Evolutionary conservation across 106 monocot genomes (phyloP).

Genomic region (Platanthera zijinensis): DNA sequence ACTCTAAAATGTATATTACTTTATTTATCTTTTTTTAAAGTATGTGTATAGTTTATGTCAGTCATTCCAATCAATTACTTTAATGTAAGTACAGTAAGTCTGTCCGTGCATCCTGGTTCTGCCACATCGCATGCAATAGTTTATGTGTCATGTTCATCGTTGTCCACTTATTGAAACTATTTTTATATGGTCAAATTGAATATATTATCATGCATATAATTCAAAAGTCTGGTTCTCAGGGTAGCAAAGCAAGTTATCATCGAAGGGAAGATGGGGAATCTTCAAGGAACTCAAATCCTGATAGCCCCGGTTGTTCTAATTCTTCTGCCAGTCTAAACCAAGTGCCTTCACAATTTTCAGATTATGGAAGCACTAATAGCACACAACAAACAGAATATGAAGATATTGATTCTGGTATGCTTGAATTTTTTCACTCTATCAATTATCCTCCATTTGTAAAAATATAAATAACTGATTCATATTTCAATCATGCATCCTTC

Average conservation of each 20-base stretch:
- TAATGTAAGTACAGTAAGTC: background rate
- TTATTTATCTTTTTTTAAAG: background rate
- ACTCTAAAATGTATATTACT: background rate
- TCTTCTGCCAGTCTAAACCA: constrained; percentile 49
- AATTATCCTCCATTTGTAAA: constrained; percentile 25
- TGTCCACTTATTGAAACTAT: background rate
- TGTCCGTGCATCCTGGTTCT: background rate
- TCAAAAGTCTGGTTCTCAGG: constrained; percentile 21
- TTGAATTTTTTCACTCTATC: constrained; percentile 6
- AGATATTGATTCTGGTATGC: constrained; percentile 69
- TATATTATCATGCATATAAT: background rate
- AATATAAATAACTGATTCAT: constrained; percentile 61
- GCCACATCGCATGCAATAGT: background rate
- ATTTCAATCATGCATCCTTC: constrained; percentile 78
- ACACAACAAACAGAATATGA: constrained; percentile 60
- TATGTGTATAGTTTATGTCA: background rate
- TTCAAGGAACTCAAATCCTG: constrained; percentile 18
- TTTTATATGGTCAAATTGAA: background rate
- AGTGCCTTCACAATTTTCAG: constrained; percentile 39
- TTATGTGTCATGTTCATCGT: background rate
- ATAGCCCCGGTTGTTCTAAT: constrained; percentile 58
- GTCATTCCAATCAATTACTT: background rate
- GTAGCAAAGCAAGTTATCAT: constrained; percentile 51
- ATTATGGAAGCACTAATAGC: constrained; percentile 51
- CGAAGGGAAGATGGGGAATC: constrained; percentile 52